Conservation (phyloP, 192 early-diverging fungal species). For the Podila epigama region DNA sequence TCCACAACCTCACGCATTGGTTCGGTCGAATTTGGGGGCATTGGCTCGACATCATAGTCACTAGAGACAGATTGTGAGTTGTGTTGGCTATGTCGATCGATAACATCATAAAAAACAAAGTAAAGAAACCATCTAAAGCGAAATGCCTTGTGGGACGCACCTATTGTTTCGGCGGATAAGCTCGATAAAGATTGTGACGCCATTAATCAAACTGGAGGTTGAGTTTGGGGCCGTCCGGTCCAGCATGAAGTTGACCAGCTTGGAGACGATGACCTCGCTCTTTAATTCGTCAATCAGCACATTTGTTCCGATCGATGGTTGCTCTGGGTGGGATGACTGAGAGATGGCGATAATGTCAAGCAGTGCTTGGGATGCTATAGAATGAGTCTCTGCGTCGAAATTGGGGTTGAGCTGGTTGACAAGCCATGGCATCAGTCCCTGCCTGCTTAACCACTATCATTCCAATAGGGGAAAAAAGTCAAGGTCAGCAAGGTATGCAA, state of each 20-base stretch:
- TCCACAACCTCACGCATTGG: conserved; percentile 62
- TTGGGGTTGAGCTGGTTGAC: conserved; percentile 83
- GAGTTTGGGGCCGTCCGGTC: conserved; percentile 75
- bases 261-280: conserved; percentile 78
- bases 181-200: conserved; percentile 97
- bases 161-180: conserved; percentile 96
- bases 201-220: conserved; percentile 90
- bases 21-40: conserved; percentile 34
- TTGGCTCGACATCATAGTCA: conserved; percentile 51
- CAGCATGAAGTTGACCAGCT: conserved; percentile 91
- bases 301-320: conserved; percentile 72
- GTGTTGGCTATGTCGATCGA: no score
- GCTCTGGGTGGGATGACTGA: conserved; percentile 70
- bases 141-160: no score
- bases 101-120: no score
- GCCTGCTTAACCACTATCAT: conserved; percentile 87
- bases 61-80: no score
- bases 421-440: conserved; percentile 79
- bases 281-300: conserved; percentile 70
- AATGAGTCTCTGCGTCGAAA: conserved; percentile 83
- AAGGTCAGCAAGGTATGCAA: background rate
- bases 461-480: background rate
- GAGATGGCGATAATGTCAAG: conserved; percentile 86
- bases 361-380: conserved; percentile 83
- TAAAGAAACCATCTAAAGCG: no score